Conservation (phyloP, 108 stramenopile species). For the Pseudonitzschia multiseries region DNA sequence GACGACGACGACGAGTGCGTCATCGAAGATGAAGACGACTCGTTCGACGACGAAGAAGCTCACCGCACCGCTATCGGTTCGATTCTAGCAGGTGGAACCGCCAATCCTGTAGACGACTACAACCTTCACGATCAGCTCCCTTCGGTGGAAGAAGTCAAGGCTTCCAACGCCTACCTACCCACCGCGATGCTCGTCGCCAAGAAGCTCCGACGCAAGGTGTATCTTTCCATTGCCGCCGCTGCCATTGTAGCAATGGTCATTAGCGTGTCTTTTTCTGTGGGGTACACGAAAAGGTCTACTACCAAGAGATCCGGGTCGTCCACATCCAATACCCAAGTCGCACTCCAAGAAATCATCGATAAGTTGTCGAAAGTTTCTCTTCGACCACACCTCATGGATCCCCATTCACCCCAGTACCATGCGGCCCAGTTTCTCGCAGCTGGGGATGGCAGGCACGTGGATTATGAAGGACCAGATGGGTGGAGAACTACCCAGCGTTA, state of each 20-base stretch:
- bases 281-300: neutral
- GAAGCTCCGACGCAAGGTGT: constrained; percentile 3
- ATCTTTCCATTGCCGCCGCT: constrained; percentile 5
- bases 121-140: constrained; percentile 32
- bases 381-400: neutral
- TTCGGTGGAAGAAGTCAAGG: constrained; percentile 39
- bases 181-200: constrained; percentile 6
- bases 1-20: constrained; percentile 8
- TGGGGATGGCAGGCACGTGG: neutral
- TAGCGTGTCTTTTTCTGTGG: neutral
- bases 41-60: neutral
- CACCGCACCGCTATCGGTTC: neutral
- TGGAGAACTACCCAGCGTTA: constrained; percentile 27
- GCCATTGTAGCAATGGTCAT: constrained; percentile 5
- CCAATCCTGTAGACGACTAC: neutral
- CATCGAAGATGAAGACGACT: neutral
- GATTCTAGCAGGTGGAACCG: neutral
- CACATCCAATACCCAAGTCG: neutral
- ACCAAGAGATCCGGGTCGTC: too few relatives aligned
- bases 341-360: neutral
- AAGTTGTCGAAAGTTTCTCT: neutral
- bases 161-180: constrained; percentile 1
- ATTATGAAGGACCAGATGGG: neutral
- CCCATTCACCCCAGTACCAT: neutral
- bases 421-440: neutral